These are phyloP conservation scores for Uronychia setigera DNA, from an alignment of 73 alveolate genomes.

Conservation along the genomic window DNA sequence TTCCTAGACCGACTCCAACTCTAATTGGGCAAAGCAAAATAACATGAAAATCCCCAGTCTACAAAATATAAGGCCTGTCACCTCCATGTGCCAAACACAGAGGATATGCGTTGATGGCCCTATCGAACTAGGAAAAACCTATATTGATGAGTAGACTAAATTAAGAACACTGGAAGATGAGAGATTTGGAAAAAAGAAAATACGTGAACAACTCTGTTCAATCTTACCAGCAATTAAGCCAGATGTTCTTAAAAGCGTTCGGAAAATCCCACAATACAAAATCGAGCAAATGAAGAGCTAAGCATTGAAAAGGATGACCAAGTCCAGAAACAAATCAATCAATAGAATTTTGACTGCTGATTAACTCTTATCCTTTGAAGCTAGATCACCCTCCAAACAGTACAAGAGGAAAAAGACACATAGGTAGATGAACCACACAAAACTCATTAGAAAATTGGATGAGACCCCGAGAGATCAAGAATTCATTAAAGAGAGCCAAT, in stretches of 20 bases:
- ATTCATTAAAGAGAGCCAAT: not conserved
- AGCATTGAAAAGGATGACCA: not conserved
- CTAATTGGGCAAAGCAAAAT: too few species aligned
- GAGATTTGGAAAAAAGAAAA: not conserved
- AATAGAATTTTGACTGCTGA: not conserved
- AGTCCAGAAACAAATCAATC: not conserved
- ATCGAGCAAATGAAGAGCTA: not conserved
- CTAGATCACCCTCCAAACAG: too few species aligned
- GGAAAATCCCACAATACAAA: not conserved
- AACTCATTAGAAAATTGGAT: too few species aligned
- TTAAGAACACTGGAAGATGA: not conserved
- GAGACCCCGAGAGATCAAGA: too few species aligned
- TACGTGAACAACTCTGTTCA: not conserved
- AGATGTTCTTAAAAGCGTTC: not conserved
- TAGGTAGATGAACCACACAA: too few species aligned
- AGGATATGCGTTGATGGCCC: not conserved
- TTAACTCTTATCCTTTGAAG: not conserved
- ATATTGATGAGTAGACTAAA: too few species aligned
- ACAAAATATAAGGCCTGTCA: too few species aligned
- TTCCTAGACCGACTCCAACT: too few species aligned
- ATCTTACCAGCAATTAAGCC: not conserved
- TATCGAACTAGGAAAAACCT: not conserved
- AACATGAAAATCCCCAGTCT: too few species aligned
- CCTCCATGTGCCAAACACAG: not conserved
- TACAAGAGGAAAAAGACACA: too few species aligned